Base-by-base conservation (phyloP, 805 yeast species). In the Metschnikowia sp. region DNA sequence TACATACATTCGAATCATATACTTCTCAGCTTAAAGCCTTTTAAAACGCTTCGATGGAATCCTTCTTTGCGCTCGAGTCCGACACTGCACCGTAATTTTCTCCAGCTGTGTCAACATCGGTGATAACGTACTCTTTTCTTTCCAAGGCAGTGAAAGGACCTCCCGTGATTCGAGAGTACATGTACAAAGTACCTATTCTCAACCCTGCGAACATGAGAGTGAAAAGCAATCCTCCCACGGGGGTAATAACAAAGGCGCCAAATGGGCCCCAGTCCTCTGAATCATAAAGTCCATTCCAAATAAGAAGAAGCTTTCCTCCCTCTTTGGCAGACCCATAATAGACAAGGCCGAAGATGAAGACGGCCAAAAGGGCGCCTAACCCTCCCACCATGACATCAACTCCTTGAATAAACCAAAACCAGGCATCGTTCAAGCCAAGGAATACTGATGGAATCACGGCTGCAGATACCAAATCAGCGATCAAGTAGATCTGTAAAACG, bases 191-290 rank as follows among this genome's bases (percentile, higher is more conserved):
- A 1, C 60, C 47, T 32, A 79, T 61, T 66, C 94, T 76, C 12
- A 74, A 22, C 3, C 59, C 83, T 28, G 86, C 75, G 38, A 76
- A 72, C 29, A 72, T 57, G 11, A 79, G 64, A 2, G 87, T 83
- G 51, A 83, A 70, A 6, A 84, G 51, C 2, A 90, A 53, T 10
- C 92, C 89, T 28, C 92, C 95, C 36, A 83, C 75, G 6, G 97
- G 97, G 1, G 97, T 94, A 52, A 84, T 86, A 7, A 87, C 92
- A 66, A 91, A 91, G 2, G 97, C 96, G 22, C 96, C 97, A 69
- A 91, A 91, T 0, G 96, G 83, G 58, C 95, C 88, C 97, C 97
- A 91, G 62, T 91, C 97, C 42, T 76, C 78, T 6, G 78, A 71
- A 51, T 76, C 71, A 60, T 91, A 91, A 28, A 91, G 69, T 38